Conservation (phyloP, 2,329 filamentous ascomycete species). For the Fusarium nygamai region DNA sequence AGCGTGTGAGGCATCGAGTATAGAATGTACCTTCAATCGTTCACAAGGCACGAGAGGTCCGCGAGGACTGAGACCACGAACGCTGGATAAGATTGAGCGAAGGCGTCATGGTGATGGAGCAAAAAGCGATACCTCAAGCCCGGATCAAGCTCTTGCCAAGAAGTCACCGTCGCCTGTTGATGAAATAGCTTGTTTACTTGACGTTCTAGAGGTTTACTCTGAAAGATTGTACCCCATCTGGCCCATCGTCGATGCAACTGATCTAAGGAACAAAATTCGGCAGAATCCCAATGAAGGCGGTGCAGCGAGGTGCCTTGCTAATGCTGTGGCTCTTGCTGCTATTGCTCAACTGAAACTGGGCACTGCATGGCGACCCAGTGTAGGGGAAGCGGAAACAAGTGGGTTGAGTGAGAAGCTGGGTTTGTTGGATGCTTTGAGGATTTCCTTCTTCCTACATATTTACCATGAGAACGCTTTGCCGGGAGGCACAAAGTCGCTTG, state of each 20-base stretch:
- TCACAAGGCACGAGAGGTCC: constrained; percentile 57
- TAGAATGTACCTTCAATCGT: constrained; percentile 62
- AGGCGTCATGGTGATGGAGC: constrained; percentile 25
- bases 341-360: constrained; percentile 59
- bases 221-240: constrained; percentile 63
- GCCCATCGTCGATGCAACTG: constrained; percentile 59
- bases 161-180: constrained; percentile 23
- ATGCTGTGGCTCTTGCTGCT: constrained; percentile 58
- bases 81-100: constrained; percentile 53
- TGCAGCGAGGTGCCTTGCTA: constrained; percentile 53
- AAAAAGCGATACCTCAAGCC: constrained; percentile 12
- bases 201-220: constrained; percentile 56
- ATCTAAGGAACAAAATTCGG: constrained; percentile 51
- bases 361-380: constrained; percentile 41
- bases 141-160: neutral
- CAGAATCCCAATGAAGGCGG: constrained; percentile 45
- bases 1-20: constrained; percentile 55
- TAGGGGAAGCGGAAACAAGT: constrained; percentile 43
- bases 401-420: constrained; percentile 43
- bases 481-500: constrained; percentile 57
- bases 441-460: constrained; percentile 62
- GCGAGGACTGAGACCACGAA: constrained; percentile 56
- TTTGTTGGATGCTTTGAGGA: constrained; percentile 55
- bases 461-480: constrained; percentile 60
- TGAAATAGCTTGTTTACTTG: constrained; percentile 42